Evolutionary conservation across 371 early-diverging fungal species (phyloP).

Genomic region (Lichtheimia corymbifera): DNA sequence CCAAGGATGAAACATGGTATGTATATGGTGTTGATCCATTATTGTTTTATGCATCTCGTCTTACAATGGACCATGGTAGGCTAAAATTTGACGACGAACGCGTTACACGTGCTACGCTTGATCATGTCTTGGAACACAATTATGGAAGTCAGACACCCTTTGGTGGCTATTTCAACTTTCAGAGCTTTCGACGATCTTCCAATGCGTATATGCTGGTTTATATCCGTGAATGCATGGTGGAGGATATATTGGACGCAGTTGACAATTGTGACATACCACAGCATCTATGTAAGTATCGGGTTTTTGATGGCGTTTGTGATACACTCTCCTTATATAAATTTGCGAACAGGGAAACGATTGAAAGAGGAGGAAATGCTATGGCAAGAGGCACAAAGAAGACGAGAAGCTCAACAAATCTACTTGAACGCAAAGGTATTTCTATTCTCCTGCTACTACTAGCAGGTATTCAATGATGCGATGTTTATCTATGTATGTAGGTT

Average conservation of each 20-base stretch:
- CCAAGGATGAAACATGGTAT: slow-evolving; percentile 76
- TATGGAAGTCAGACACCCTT: slow-evolving; percentile 75
- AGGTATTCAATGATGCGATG: too few relatives aligned
- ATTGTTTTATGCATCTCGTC: too few relatives aligned
- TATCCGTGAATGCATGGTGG: slow-evolving; percentile 76
- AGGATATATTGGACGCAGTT: slow-evolving; percentile 72
- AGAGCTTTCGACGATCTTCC: slow-evolving; percentile 69
- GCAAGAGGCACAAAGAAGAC: too few relatives aligned
- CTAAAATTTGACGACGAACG: slow-evolving; percentile 98
- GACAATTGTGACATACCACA: slow-evolving; percentile 72
- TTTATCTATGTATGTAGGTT: too few relatives aligned
- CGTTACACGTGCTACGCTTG: slow-evolving; percentile 82
- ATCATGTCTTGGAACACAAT: slow-evolving; percentile 95
- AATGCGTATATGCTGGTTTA: slow-evolving; percentile 99
- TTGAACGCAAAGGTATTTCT: too few relatives aligned
- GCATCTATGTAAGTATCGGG: slow-evolving; percentile 53
- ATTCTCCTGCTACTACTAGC: too few relatives aligned
- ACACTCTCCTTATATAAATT: too few relatives aligned
- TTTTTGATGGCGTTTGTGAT: too few relatives aligned
- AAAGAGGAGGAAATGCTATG: too few relatives aligned
- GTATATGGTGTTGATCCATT: not conserved
- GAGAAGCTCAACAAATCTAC: too few relatives aligned
- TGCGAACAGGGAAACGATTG: too few relatives aligned
- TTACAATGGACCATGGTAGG: slow-evolving; percentile 20
- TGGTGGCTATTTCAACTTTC: slow-evolving; percentile 19